These are phyloP conservation scores for Porogramme epimiltina DNA, from an alignment of 1,284 basidiomycete genomes.

Conservation along the genomic window DNA sequence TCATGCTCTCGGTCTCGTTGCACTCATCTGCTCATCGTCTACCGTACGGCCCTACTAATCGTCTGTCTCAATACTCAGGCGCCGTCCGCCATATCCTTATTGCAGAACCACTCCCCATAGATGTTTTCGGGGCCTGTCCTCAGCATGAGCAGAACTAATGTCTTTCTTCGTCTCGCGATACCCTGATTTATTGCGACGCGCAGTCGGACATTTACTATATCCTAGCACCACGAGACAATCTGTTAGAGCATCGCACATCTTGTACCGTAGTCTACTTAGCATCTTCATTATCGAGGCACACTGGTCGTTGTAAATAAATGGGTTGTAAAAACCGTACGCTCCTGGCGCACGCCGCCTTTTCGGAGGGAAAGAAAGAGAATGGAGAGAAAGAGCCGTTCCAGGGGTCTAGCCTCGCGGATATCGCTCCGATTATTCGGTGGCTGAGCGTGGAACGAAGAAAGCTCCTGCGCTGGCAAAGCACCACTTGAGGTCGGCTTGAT, in stretches of 20 bases:
- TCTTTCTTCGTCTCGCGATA: constrained; percentile 58
- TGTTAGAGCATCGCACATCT: constrained; percentile 64
- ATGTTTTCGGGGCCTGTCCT: constrained; percentile 42
- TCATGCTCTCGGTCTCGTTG: constrained; percentile 59
- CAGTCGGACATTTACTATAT: constrained; percentile 53
- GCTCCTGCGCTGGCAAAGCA: neutral
- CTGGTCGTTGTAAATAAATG: constrained; percentile 28
- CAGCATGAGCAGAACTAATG: constrained; percentile 50
- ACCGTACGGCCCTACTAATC: constrained; percentile 52
- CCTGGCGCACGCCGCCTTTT: too few relatives aligned
- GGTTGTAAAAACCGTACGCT: constrained; percentile 1
- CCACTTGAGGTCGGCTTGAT: neutral
- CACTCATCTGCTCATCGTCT: constrained; percentile 55
- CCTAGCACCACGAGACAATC: constrained; percentile 64
- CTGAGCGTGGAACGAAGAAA: constrained; percentile 9
- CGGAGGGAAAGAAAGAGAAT: neutral
- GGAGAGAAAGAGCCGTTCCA: neutral
- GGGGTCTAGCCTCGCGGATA: too few relatives aligned
- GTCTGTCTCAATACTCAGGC: constrained; percentile 42
- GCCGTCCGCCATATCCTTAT: constrained; percentile 32
- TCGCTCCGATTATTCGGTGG: constrained; percentile 2
- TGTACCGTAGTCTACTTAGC: constrained; percentile 48
- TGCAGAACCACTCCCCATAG: constrained; percentile 40
- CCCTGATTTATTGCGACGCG: constrained; percentile 56
- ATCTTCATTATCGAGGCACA: constrained; percentile 30